phyloP scores from a whole-genome alignment of 176 grass and related monocot genomes.

The Oryza officinalis region DNA sequence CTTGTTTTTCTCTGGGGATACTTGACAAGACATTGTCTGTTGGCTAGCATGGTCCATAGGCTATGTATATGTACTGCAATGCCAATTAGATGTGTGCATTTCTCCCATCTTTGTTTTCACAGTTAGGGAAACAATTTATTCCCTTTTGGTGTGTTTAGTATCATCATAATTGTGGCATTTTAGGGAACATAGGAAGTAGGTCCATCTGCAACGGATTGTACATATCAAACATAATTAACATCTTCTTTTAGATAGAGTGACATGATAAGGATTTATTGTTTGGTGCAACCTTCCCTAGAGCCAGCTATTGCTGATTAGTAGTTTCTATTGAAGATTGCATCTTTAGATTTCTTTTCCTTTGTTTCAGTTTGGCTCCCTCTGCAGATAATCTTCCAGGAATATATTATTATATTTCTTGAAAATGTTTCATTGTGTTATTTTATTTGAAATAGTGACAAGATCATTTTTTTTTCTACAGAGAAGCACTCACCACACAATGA shows the following conservation, averaged over 20 bases:
- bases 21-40: slow-evolving; percentile 7
- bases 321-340: not conserved
- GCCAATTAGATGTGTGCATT: not conserved
- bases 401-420: not conserved
- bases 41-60: slow-evolving; percentile 30
- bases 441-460: not conserved
- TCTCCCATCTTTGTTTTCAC: not conserved
- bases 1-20: not conserved
- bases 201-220: not conserved
- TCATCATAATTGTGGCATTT: not conserved
- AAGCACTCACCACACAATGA: slow-evolving; percentile 8
- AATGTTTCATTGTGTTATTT: not conserved
- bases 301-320: not conserved
- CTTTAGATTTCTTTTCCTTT: not conserved
- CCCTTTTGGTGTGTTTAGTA: not conserved
- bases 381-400: not conserved
- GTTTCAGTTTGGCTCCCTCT: not conserved
- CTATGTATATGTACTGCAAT: not conserved
- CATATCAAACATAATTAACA: not conserved
- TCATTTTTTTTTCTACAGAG: not conserved
- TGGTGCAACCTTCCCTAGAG: not conserved
- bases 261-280: slow-evolving; percentile 18
- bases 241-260: not conserved
- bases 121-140: not conserved
- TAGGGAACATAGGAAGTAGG: not conserved